Evolutionary conservation across 2,329 filamentous ascomycete species (phyloP), one percentile per base, ranked within the genome.

Genomic region (Aspergillus sp.): DNA sequence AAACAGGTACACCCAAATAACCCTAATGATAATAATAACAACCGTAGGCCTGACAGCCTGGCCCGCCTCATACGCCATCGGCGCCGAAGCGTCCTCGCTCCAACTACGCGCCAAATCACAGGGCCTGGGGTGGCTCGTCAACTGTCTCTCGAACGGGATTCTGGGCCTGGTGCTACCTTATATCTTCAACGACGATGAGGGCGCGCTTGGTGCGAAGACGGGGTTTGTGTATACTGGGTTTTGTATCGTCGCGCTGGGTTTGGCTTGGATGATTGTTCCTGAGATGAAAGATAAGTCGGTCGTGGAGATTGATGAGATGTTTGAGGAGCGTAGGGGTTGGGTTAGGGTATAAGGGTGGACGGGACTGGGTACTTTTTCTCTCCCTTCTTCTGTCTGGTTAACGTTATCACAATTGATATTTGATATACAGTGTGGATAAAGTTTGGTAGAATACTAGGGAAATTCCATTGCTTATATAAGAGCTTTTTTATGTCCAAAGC

Each of bases 281-380:
- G 83, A 86, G 65, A 84, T 83, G 71, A 80, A 79, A 67, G 79
- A 79, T 4, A 68, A 80, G 19, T 79, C 69, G 2, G 70, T 77
- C 0, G 71, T 71, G 39, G 80, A 83, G 62, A 80, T 85, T 57
- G 81, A 84, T 66, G 30, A 54, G 4, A 70, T 74, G 70, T 74
- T 74, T 57, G 66, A 68, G 50, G 39, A 70, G 6, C 51, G 61
- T 7, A 60, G 68, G 15, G 59, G 65, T 15, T 19, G n/a, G 62
- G 30, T 73, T 8, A 19, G 27, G 24, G 44, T 30, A 24, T 37
- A 37, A 7, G 13, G 13, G 5, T 37, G 12, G 15, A 13, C 3
- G 34, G 13, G 34, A 15, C 20, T 20, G 20, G 20, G 20, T 20
- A 20, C 20, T 20, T 20, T 20, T 3, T 3, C 20, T 3, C 3